Base-by-base conservation (phyloP, 2,329 filamentous ascomycete species). In the Emmonsiellopsis sp. region DNA sequence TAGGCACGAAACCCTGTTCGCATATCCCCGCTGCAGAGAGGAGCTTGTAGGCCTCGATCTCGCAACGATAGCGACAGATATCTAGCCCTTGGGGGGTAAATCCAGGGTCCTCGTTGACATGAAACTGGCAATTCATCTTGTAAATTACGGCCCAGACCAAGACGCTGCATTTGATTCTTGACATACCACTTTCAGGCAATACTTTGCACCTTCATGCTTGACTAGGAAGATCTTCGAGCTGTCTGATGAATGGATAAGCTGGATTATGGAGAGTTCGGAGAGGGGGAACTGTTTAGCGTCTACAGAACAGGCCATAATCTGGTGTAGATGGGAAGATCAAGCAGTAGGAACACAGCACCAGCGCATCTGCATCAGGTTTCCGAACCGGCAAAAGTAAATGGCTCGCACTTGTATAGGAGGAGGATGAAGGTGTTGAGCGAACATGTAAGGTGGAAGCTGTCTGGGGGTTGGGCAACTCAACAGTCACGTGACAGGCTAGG, bases 191-290 rank as follows among this genome's bases (percentile, higher is more conserved):
- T 42, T 53, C 32, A 51, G 30, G 53, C 53, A 54, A 50, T 54
- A 54, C 51, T 47, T 45, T 11, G 46, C 42, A 30, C 26, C 53
- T 47, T 51, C 31, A 54, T 51, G 34, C 26, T 51, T 15, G 35
- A 54, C 48, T 15, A 51, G 15, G 32, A 54, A 54, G 26, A 54
- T 51, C 30, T 50, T 38, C n/a, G 53, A 54, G 47, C 40, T 51
- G 48, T 54, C 53, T 46, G 48, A 54, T 42, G 52, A 54, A 47
- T 54, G 52, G 40, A 54, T 50, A 50, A 50, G 26, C 40, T 41
- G 52, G 52, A 50, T 43, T 26, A 54, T 54, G 35, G 52, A 54
- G 38, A 54, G 38, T 10, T 54, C 31, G 26, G 46, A 54, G 38
- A 50, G 52, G 46, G 45, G 52, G 35, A 54, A 40, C 44, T 53